Base-by-base conservation (phyloP, 371 early-diverging fungal genomes). In the Batrachochytrium dendrobatidis region DNA sequence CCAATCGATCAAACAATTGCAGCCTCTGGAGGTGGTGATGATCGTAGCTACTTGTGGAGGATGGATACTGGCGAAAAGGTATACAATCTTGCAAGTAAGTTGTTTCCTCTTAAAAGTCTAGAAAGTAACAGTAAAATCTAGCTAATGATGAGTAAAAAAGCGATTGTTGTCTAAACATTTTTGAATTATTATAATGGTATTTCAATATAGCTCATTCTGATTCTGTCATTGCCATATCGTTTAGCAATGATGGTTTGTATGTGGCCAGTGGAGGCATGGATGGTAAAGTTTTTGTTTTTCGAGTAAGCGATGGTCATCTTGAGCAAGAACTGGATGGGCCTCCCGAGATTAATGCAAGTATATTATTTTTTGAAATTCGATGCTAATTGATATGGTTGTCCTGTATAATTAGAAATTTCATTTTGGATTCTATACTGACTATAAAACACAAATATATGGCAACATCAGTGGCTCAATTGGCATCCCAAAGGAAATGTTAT, bases 251-350 rank as follows among this genome's bases (percentile, higher is more conserved):
- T 68, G 98, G 97, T 28, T 72, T 77, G 54, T 88, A 83, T 63
- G 84, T 89, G 53, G 95, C 96, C 10, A 85, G 89, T 3, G 98
- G 90, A 30, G 92, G 91, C 33, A 92, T 97, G 97, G 98, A 97
- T 64, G 97, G 97, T 56, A 86, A 85, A 59, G 81, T 96, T 35
- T 80, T 80, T 55, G 91, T 98, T n/a, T 90, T 86, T 80, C 79
- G 82, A 2, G 45, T 56, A 34, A 60, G 71, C 83, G 28, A 72
- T 72, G 87, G 88, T 33, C 74, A 80, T 60, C 71, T 74, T 34
- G 77, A 86, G 26, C 71, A 75, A 1, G 60, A 76, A 18, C 80
- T 94, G 20, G 95, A 95, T 58, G 96, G 95, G 3, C 92, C 95
- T 12, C 86, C 86, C 66, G 98, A 96, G 70, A 79, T 94, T 31